A percentile compares a stretch with the other conserved stretches of the same genome.
phyloP scores from a whole-genome alignment of 495 filamentous ascomycete species.

The Penicillium goetzii region DNA sequence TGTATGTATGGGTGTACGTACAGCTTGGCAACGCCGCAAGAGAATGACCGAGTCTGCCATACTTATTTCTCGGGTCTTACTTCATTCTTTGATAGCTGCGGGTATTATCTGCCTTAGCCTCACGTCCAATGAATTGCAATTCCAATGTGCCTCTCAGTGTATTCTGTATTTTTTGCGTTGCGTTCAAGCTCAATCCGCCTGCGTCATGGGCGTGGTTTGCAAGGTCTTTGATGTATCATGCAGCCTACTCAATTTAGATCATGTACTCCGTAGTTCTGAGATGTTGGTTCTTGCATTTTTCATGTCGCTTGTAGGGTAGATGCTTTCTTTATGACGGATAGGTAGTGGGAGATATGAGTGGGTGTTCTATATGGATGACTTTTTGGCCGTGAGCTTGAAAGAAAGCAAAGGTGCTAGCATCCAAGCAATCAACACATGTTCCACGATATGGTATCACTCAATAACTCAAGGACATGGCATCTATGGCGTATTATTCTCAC shows the following conservation, averaged over 20 bases:
- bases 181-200: background rate
- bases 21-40: conserved; percentile 1
- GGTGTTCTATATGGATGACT: too few species aligned
- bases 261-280: background rate
- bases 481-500: too few species aligned
- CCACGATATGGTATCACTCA: too few species aligned
- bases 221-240: conserved; percentile 15
- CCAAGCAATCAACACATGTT: too few species aligned
- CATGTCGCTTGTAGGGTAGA: background rate
- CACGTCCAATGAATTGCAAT: conserved; percentile 10
- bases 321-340: background rate
- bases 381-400: too few species aligned
- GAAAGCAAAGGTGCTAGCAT: too few species aligned
- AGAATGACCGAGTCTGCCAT: conserved; percentile 5
- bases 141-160: conserved; percentile 6
- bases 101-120: conserved; percentile 6
- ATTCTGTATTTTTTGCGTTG: background rate
- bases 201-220: conserved; percentile 3
- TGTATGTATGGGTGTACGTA: conserved; percentile 6
- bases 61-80: conserved; percentile 4
- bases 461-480: too few species aligned
- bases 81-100: conserved; percentile 1
- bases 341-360: too few species aligned
- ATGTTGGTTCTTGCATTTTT: background rate
- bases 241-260: conserved; percentile 17